Evolutionary conservation across 2,329 filamentous ascomycete species (phyloP), one percentile per base, ranked within the genome.

Genomic region (Ophiosphaerella narmari): DNA sequence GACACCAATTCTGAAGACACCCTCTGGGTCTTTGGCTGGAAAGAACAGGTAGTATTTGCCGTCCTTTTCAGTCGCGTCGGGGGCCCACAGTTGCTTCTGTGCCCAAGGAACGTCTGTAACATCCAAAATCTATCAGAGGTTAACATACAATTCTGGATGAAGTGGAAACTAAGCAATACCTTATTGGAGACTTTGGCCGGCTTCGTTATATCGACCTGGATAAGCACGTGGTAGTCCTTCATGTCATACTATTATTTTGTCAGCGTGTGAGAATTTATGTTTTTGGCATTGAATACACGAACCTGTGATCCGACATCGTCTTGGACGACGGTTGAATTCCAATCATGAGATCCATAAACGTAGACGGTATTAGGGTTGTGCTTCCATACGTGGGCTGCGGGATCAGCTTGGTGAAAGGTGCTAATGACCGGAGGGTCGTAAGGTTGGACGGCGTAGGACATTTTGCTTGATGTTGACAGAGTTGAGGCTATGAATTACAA

Each of bases 211-310:
- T 79, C 76, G 54, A 82, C 79, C 39, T 81, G 74, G 54, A 82
- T 86, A 72, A 91, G 85, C 68, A 91, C 88, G 72, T 91, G 87
- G 79, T 91, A 91, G 76, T 91, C 88, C 47, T 76, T 80, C 88
- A 91, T 91, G 75, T 89, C 88, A 71, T 90, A 91, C 70, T 91
- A 88, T 74, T 90, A 3, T 38, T 5, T n/a, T 14, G 14, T 48
- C 33, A 48, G 24, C 12, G 11, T 31, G 4, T 13, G 18, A 12
- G 3, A 18, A 4, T n/a, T n/a, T 3, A 42, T 26, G 2, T 12
- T 37, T 4, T 34, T 33, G 5, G 21, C 23, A 14, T 36, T 34
- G 31, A 14, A 24, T 21, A 11, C 24, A 31, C 39, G n/a, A 29
- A 43, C 41, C 11, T 34, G 31, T 7, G 23, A 18, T 7, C 41